Conservation (phyloP, 345 rosid genomes). For the Brassica cretica region DNA sequence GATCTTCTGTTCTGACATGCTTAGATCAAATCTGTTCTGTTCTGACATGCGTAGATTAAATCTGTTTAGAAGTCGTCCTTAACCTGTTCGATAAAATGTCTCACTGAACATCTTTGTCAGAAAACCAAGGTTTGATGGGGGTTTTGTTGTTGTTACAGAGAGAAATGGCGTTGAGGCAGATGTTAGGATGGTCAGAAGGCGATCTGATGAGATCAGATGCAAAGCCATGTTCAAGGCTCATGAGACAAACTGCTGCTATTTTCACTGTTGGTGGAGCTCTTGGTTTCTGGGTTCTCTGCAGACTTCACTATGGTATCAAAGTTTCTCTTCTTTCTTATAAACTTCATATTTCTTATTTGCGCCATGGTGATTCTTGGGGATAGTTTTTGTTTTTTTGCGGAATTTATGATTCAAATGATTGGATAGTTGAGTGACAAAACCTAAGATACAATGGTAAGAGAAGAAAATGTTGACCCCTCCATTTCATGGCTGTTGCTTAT, state of each 20-base stretch:
- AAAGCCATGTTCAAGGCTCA: slow-evolving; percentile 74
- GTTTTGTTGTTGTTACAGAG: not conserved
- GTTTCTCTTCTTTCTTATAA: slow-evolving; percentile 1
- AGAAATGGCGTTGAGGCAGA: slow-evolving; percentile 64
- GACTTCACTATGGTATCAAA: slow-evolving; percentile 67
- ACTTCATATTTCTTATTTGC: not conserved
- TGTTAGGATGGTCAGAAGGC: slow-evolving; percentile 73
- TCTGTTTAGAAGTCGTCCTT: not conserved
- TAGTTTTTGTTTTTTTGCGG: not conserved
- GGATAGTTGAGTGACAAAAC: not conserved
- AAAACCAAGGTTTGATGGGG: not conserved
- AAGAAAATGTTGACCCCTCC: not conserved
- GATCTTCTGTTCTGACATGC: not conserved
- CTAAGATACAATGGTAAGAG: not conserved
- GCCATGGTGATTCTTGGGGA: not conserved
- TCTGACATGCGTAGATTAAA: not conserved
- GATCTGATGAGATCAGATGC: slow-evolving; percentile 79
- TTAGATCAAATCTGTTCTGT: not conserved
- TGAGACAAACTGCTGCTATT: slow-evolving; percentile 79
- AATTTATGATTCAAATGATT: not conserved
- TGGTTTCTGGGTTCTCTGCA: slow-evolving; percentile 85
- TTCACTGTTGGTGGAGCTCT: slow-evolving; percentile 75
- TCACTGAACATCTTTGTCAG: not conserved
- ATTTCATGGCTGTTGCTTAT: not conserved
- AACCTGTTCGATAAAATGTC: slow-evolving; percentile 40